phyloP scores from a whole-genome alignment of 805 yeast species.

The Kodamaea sagamina region DNA sequence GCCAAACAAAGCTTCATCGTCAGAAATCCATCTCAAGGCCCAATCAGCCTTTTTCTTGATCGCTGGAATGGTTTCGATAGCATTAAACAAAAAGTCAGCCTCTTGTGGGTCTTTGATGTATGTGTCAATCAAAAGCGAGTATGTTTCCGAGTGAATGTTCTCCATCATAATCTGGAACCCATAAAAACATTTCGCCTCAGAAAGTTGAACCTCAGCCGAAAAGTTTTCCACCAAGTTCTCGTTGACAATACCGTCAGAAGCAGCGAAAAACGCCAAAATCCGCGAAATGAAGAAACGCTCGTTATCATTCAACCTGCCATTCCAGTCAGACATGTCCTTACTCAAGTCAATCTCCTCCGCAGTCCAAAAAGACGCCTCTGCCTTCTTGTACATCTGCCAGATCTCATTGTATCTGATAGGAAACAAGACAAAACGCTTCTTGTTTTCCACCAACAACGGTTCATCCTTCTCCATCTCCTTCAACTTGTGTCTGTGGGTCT shows the following conservation, averaged over 20 bases:
- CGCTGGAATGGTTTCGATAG: slow-evolving; percentile 94
- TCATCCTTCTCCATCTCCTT: slow-evolving; percentile 81
- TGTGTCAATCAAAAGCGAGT: slow-evolving; percentile 90
- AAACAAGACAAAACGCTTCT: slow-evolving; percentile 85
- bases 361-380: slow-evolving; percentile 99
- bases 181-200: slow-evolving; percentile 98
- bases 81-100: slow-evolving; percentile 86
- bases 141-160: slow-evolving; percentile 97
- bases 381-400: slow-evolving; percentile 98
- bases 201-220: slow-evolving; percentile 93
- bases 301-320: slow-evolving; percentile 79
- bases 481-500: slow-evolving; percentile 69
- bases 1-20: slow-evolving; percentile 83
- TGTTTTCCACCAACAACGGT: slow-evolving; percentile 84
- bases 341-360: slow-evolving; percentile 97
- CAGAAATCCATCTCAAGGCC: slow-evolving; percentile 97
- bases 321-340: slow-evolving; percentile 93
- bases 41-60: slow-evolving; percentile 97
- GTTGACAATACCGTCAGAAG: slow-evolving; percentile 97
- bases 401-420: slow-evolving; percentile 97
- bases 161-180: slow-evolving; percentile 99
- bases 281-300: slow-evolving; percentile 91
- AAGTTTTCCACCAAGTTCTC: slow-evolving; percentile 97
- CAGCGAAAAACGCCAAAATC: slow-evolving; percentile 96
- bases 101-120: slow-evolving; percentile 96